Percentiles rank a stretch among this genome's conserved stretches.
Evolutionary conservation across 1,284 basidiomycete genomes (phyloP).

Genomic region (Cerioporus squamosus): DNA sequence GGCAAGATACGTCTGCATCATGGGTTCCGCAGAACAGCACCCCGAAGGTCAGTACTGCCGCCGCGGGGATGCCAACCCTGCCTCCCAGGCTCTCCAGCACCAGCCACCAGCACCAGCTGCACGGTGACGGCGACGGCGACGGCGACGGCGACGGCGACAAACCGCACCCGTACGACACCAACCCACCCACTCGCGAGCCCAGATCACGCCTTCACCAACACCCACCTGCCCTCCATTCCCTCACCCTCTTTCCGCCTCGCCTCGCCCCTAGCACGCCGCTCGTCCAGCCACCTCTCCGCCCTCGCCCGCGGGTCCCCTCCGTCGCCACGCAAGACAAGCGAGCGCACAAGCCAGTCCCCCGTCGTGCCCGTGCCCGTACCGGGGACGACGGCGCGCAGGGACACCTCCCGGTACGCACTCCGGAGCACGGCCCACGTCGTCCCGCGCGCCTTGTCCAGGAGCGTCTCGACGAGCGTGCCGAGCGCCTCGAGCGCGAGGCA

Average conservation of each 20-base stretch:
- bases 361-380: too few species aligned
- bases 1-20: too few species aligned
- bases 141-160: too few species aligned
- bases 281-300: conserved; percentile 56
- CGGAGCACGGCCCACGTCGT: conserved; percentile 64
- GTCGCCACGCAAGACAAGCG: conserved; percentile 41
- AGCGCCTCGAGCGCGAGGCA: conserved; percentile 47
- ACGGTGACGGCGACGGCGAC: too few species aligned
- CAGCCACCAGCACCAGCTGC: too few species aligned
- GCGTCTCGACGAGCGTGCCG: conserved; percentile 44
- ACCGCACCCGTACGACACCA: too few species aligned
- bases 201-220: conserved; percentile 40
- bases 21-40: too few species aligned
- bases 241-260: conserved; percentile 52
- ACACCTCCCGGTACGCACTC: conserved; percentile 66
- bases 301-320: neutral
- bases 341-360: conserved; percentile 52
- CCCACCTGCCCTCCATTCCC: conserved; percentile 59
- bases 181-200: too few species aligned
- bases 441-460: conserved; percentile 55
- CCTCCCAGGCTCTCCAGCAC: too few species aligned
- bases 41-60: too few species aligned
- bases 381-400: neutral
- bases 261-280: conserved; percentile 46
- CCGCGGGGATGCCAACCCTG: too few species aligned